phyloP scores from a whole-genome alignment of 371 early-diverging fungal species.

The Chytridiales sp. region DNA sequence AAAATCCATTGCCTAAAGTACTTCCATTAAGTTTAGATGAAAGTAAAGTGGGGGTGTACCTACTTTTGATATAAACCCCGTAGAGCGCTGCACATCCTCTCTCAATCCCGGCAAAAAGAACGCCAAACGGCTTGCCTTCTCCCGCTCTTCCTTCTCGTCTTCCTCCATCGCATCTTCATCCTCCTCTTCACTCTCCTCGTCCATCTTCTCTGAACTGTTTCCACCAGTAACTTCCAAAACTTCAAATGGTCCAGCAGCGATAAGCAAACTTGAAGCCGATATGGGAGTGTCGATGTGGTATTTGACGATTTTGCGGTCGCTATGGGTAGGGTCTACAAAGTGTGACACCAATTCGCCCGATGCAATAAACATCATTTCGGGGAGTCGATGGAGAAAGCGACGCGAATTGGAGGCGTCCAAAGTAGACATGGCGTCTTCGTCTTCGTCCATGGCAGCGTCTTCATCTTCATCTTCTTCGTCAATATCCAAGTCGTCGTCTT shows the following conservation, averaged over 20 bases:
- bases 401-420: not conserved
- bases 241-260: slow-evolving; percentile 73
- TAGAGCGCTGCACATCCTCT: slow-evolving; percentile 59
- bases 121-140: slow-evolving; percentile 38
- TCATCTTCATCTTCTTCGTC: no score
- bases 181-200: slow-evolving; percentile 49
- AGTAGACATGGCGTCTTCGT: slow-evolving; percentile 31
- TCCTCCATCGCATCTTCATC: slow-evolving; percentile 48
- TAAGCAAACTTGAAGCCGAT: slow-evolving; percentile 70
- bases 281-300: slow-evolving; percentile 64
- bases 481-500: no score
- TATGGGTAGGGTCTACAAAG: slow-evolving; percentile 62
- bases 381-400: slow-evolving; percentile 23
- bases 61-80: slow-evolving; percentile 68
- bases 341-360: slow-evolving; percentile 75
- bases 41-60: slow-evolving; percentile 9
- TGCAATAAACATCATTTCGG: slow-evolving; percentile 68
- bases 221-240: slow-evolving; percentile 18
- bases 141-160: slow-evolving; percentile 44
- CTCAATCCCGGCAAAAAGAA: slow-evolving; percentile 33
- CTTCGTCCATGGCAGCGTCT: slow-evolving; percentile 36
- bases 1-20: slow-evolving; percentile 69
- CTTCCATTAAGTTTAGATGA: not conserved
- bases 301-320: slow-evolving; percentile 56
- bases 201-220: slow-evolving; percentile 27